These are phyloP conservation scores for Incumbomyces lentus DNA, from an alignment of 2,329 filamentous ascomycete genomes.

Conservation along the genomic window DNA sequence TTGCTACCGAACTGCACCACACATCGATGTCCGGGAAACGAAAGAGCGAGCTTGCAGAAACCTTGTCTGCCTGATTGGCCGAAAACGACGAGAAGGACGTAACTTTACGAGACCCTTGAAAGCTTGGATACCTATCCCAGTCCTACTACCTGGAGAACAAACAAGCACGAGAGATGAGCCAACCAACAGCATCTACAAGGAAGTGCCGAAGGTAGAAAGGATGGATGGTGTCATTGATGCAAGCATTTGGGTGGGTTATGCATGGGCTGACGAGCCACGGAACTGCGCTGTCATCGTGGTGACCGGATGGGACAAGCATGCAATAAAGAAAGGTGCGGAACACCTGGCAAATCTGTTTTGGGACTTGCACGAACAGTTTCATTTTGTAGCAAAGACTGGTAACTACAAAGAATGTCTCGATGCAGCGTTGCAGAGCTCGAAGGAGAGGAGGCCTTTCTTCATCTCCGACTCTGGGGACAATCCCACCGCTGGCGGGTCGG, in stretches of 20 bases:
- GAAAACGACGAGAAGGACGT: conserved; percentile 9
- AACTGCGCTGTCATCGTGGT: conserved; percentile 42
- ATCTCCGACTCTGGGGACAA: conserved; percentile 49
- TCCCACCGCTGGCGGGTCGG: conserved; percentile 45
- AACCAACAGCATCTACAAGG: conserved; percentile 41
- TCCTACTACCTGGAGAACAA: conserved; percentile 45
- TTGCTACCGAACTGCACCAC: conserved; percentile 44
- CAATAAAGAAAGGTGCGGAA: conserved; percentile 33
- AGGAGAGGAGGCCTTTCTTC: conserved; percentile 37
- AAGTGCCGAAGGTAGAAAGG: conserved; percentile 36
- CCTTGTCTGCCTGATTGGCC: conserved; percentile 33
- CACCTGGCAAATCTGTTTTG: conserved; percentile 40
- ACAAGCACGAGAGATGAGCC: conserved; percentile 46
- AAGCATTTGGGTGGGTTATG: conserved; percentile 47
- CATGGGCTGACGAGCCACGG: conserved; percentile 46
- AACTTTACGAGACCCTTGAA: conserved; percentile 34
- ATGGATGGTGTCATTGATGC: conserved; percentile 38
- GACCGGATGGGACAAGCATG: conserved; percentile 39
- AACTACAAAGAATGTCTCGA: conserved; percentile 40
- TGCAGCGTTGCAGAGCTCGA: conserved; percentile 30
- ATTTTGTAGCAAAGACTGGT: conserved; percentile 44
- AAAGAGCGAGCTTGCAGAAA: conserved; percentile 43
- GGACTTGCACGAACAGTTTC: conserved; percentile 37
- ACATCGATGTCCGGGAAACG: conserved; percentile 42
- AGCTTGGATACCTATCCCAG: conserved; percentile 43